Evolutionary conservation across 2,329 filamentous ascomycete genomes (phyloP), one percentile per base, ranked within the genome.

Genomic region (Pestalotiopsis sp.): DNA sequence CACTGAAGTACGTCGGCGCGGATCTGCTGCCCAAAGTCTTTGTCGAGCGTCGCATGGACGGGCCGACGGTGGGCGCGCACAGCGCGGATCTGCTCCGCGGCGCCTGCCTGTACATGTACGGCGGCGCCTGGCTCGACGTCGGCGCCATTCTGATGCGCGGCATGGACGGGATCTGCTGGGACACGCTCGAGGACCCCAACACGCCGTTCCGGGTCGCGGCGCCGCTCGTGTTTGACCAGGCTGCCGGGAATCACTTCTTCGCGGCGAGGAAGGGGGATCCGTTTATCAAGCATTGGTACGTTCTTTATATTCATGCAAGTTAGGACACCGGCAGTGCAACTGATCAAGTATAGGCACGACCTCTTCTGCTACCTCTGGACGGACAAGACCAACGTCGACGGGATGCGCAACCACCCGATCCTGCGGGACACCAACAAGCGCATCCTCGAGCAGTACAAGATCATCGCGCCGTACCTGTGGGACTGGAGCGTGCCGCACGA

Each of bases 71-170:
- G 3, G 82, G 80, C 0, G 81, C 78, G 2, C 82, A 84, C 60
- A 80, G 76, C 27, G 79, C 80, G 4, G 83, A 84, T 67, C 79
- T 84, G 31, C 72, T 84, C n/a, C 77, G 82, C 11, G 78, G 80
- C 4, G 79, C 81, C n/a, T 74, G 78, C 5, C 69, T 84, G 14
- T 78, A 77, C 64, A 69, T 72, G 17, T 78, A 82, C 65, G 82
- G 82, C 6, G 82, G 82, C 25, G 79, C 78, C 0, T 82, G 78
- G 74, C 76, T 83, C 70, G 82, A 84, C 68, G 80, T 83, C 4
- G 81, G 81, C 4, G 77, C 74, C 57, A 76, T 83, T 17, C 68
- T 83, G n/a, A 72, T 81, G 39, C 73, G 80, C 4, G 70, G 73
- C 36, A 72, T 83, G 31, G 80, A 83, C 67, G 72, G 75, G 14